A percentile compares a stretch with the other conserved stretches of the same genome.
phyloP scores from a whole-genome alignment of 163 green algal species.

The Trebouxia gelatinosa region DNA sequence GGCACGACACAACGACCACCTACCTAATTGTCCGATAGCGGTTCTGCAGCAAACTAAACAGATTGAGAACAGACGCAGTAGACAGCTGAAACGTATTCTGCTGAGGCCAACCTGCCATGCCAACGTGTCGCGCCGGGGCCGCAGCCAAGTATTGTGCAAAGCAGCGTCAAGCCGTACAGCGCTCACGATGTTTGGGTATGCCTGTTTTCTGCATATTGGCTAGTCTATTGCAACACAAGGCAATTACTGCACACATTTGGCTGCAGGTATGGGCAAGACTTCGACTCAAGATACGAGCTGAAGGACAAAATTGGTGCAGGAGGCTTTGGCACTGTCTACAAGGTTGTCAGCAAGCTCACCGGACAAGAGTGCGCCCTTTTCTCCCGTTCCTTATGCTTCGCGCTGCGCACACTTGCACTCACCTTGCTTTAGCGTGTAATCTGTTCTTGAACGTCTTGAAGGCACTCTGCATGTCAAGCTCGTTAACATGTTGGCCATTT shows the following conservation, averaged over 20 bases:
- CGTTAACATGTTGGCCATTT: background rate
- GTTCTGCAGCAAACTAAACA: no score
- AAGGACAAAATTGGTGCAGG: constrained; percentile 40
- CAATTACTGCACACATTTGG: background rate
- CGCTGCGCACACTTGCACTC: background rate
- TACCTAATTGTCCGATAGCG: no score
- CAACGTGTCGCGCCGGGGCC: no score
- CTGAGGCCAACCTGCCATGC: no score
- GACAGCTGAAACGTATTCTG: no score
- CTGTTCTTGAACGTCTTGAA: background rate
- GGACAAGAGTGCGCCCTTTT: constrained; percentile 40
- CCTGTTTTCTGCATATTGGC: no score
- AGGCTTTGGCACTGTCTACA: constrained; percentile 45
- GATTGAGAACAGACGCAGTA: no score
- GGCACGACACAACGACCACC: no score
- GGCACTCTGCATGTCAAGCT: background rate
- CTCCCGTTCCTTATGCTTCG: background rate
- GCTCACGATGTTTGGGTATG: no score
- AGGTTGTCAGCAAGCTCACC: constrained; percentile 34
- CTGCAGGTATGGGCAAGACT: constrained; percentile 46
- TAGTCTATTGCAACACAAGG: no score
- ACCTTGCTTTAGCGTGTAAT: background rate
- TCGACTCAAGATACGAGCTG: constrained; percentile 40
- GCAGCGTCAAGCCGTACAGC: no score
- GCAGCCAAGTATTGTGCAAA: no score